A percentile compares a stretch with the other conserved stretches of the same genome.
Conservation (phyloP, 768 basidiomycete genomes). For the Leccinum subgranulosum region DNA sequence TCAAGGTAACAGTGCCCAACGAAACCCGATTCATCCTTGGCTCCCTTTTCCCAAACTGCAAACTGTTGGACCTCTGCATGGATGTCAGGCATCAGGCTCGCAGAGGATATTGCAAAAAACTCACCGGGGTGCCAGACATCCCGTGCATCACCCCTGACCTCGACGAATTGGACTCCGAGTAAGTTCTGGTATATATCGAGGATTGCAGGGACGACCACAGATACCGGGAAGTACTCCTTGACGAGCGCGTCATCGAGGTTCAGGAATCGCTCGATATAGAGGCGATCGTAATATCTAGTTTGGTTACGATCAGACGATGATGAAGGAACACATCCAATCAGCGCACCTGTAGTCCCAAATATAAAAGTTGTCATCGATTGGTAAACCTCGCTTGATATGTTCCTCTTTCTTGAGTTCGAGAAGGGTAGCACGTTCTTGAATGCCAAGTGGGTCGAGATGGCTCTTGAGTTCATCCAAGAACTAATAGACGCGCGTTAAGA, state of each 20-base stretch:
- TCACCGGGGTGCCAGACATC: conserved; percentile 78
- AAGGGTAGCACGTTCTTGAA: conserved; percentile 63
- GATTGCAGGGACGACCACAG: conserved; percentile 74
- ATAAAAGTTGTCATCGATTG: conserved; percentile 66
- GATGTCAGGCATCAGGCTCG: not conserved
- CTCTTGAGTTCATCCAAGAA: conserved; percentile 75
- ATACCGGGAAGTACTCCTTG: conserved; percentile 87
- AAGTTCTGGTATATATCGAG: conserved; percentile 78
- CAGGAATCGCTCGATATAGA: conserved; percentile 58
- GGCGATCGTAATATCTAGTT: conserved; percentile 21
- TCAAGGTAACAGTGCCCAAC: conserved; percentile 86
- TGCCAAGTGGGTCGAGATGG: conserved; percentile 70
- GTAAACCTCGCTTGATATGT: conserved; percentile 28
- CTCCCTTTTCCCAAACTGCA: conserved; percentile 77
- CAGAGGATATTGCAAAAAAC: conserved; percentile 2
- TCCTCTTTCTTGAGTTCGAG: conserved; percentile 76
- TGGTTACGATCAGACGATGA: not conserved
- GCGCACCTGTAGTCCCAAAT: conserved; percentile 80
- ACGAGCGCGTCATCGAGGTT: conserved; percentile 70
- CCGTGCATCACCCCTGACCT: conserved; percentile 48
- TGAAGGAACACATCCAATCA: not conserved
- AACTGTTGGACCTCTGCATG: conserved; percentile 72
- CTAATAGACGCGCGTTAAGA: conserved; percentile 31
- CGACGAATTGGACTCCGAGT: conserved; percentile 64
- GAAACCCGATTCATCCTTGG: conserved; percentile 66